Conservation (phyloP, 345 rosid genomes). For the Eucalyptus sp. region DNA sequence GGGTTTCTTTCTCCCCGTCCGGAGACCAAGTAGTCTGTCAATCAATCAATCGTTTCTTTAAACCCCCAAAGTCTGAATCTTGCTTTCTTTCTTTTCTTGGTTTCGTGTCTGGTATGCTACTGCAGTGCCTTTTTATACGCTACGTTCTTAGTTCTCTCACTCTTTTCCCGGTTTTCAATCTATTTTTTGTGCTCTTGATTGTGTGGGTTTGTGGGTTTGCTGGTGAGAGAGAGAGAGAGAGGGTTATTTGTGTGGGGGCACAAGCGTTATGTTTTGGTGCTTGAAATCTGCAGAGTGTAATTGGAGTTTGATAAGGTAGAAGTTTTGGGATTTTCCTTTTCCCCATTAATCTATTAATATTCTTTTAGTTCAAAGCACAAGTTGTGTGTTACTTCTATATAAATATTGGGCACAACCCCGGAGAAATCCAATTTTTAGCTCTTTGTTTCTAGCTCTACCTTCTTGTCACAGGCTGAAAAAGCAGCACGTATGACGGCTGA, state of each 20-base stretch:
- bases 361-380: background rate
- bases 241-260: background rate
- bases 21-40: background rate
- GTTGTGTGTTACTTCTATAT: background rate
- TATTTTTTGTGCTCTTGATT: background rate
- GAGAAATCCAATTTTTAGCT: background rate
- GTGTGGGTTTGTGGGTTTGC: background rate
- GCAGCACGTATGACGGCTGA: constrained; percentile 62
- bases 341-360: background rate
- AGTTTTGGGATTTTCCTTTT: background rate
- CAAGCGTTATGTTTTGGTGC: constrained; percentile 23
- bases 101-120: constrained; percentile 25
- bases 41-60: constrained; percentile 2
- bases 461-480: constrained; percentile 45
- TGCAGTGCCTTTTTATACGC: background rate
- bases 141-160: background rate
- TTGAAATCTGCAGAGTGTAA: constrained; percentile 27
- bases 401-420: background rate
- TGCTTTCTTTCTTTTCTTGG: background rate
- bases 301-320: background rate
- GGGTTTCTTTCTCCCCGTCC: background rate
- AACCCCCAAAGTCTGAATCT: background rate
- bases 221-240: too few species aligned
- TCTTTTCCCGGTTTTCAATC: background rate
- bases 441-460: background rate